Conservation (phyloP, 768 basidiomycete species). For the Amanita fuliginea region DNA sequence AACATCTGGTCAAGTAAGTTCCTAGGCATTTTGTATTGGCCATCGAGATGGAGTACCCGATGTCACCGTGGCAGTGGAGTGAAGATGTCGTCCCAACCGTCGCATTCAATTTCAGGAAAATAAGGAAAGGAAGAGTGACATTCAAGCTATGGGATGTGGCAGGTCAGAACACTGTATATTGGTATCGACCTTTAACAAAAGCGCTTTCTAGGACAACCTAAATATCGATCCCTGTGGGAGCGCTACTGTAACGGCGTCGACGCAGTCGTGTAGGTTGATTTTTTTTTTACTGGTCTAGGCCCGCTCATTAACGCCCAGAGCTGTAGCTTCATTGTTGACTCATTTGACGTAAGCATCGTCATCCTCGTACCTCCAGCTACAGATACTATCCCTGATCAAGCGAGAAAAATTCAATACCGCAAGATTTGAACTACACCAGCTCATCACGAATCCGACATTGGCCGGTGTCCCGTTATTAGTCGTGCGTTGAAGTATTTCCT, state of each 20-base stretch:
- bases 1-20: conserved; percentile 64
- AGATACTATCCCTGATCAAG: conserved; percentile 24
- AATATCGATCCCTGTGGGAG: conserved; percentile 94
- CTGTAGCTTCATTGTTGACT: conserved; percentile 84
- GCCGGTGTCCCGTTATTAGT: conserved; percentile 72
- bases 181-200: not conserved
- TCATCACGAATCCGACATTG: conserved; percentile 57
- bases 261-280: conserved; percentile 66
- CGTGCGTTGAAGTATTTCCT: conserved; percentile 30
- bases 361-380: not conserved
- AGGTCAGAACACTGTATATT: conserved; percentile 33
- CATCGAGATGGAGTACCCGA: not conserved
- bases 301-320: not conserved
- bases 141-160: conserved; percentile 96
- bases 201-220: conserved; percentile 60
- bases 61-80: conserved; percentile 52
- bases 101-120: conserved; percentile 84
- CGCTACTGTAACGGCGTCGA: conserved; percentile 89
- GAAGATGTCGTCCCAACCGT: conserved; percentile 96
- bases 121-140: conserved; percentile 82
- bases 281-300: not conserved
- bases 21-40: not conserved
- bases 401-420: conserved; percentile 75
- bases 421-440: conserved; percentile 73
- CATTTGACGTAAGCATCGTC: conserved; percentile 54